Percentiles rank a stretch among this genome's conserved stretches.
Conservation (phyloP, 345 rosid species). For the Leavenworthia alabamica region DNA sequence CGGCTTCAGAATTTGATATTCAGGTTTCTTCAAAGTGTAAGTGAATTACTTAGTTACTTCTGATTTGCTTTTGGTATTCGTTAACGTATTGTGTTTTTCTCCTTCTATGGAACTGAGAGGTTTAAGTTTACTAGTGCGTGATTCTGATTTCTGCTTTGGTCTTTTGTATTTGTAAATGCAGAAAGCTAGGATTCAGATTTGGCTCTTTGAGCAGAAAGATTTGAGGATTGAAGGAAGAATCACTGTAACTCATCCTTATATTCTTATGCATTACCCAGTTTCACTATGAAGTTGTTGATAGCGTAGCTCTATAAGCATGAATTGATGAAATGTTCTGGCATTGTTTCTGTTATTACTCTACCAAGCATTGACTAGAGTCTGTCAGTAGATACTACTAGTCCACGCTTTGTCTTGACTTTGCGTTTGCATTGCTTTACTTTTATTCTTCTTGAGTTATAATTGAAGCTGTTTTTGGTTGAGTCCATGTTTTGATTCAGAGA, state of each 20-base stretch:
- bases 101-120: background rate
- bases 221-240: constrained; percentile 75
- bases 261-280: background rate
- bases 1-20: constrained; percentile 75
- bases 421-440: background rate
- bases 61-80: background rate
- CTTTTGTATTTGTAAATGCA: constrained; percentile 17
- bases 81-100: background rate
- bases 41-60: constrained; percentile 5
- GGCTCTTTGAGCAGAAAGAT: constrained; percentile 97
- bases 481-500: background rate
- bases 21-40: constrained; percentile 92
- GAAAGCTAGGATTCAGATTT: constrained; percentile 97
- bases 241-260: constrained; percentile 17
- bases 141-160: background rate
- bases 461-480: background rate
- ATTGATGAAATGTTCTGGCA: background rate
- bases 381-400: background rate
- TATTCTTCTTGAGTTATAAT: background rate
- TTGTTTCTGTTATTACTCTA: background rate
- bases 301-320: background rate
- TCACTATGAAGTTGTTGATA: background rate
- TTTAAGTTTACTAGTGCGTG: background rate
- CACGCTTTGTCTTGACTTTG: background rate
- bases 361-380: background rate